A percentile compares a stretch with the other conserved stretches of the same genome.
These are phyloP conservation scores for Saccharomyces hybrid DNA, from an alignment of 1,139 yeast species.

Conservation along the genomic window DNA sequence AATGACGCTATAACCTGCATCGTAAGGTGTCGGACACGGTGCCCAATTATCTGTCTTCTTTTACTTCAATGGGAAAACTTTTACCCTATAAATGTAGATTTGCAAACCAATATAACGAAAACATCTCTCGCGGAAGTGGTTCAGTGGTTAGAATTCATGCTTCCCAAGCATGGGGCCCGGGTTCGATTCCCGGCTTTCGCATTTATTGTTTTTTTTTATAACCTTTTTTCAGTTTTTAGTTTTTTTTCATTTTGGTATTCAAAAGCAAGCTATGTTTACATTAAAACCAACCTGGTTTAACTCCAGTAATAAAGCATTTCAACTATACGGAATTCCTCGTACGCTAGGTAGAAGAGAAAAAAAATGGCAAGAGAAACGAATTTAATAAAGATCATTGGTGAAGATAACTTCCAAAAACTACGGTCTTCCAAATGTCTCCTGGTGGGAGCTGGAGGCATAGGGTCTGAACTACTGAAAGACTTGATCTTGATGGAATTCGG, in stretches of 20 bases:
- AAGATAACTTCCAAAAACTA: conserved; percentile 25
- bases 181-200: conserved; percentile 12
- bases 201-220: not conserved
- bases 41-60: too few relatives aligned
- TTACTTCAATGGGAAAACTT: too few relatives aligned
- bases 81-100: too few relatives aligned
- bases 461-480: conserved; percentile 88
- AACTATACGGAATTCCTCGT: too few relatives aligned
- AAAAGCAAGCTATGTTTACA: not conserved
- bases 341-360: not conserved
- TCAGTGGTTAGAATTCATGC: conserved; percentile 9
- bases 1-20: too few relatives aligned
- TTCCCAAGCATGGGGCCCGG: conserved; percentile 11
- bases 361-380: conserved; percentile 15
- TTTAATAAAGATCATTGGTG: conserved; percentile 21
- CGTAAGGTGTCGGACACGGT: too few relatives aligned
- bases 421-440: conserved; percentile 54
- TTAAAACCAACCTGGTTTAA: too few relatives aligned
- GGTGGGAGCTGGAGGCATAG: conserved; percentile 99
- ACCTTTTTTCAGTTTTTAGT: too few relatives aligned
- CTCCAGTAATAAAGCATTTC: too few relatives aligned
- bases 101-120: too few relatives aligned
- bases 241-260: too few relatives aligned
- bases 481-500: conserved; percentile 78
- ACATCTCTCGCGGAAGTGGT: conserved; percentile 5